Percentiles rank a stretch among this genome's conserved stretches.
Evolutionary conservation across 1,139 yeast species (phyloP).

Genomic region (Magnusiomyces fungicola): DNA sequence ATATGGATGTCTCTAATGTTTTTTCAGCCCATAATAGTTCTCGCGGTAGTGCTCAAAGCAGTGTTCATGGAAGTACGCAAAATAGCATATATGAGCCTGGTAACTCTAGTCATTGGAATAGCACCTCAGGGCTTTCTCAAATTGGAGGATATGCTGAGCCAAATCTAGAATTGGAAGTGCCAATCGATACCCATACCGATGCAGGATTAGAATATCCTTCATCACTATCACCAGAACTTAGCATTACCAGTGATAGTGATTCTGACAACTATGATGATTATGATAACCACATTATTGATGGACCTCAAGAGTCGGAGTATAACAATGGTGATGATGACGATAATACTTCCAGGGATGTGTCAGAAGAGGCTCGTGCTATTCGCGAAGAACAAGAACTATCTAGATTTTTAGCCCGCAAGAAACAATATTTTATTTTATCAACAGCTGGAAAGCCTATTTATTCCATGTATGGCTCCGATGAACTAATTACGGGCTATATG

Average conservation of each 20-base stretch:
- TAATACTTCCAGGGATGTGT: conserved; percentile 14
- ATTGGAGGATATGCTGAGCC: neutral
- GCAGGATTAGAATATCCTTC: conserved; percentile 2
- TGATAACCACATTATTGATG: neutral
- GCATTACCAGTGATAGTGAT: neutral
- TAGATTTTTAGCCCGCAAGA: conserved; percentile 42
- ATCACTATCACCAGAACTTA: conserved; percentile 4
- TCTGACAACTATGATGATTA: neutral
- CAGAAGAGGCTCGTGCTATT: conserved; percentile 11
- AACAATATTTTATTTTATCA: conserved; percentile 78
- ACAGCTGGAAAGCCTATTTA: conserved; percentile 92
- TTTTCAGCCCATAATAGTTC: no score
- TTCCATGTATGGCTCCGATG: conserved; percentile 71
- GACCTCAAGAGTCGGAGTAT: conserved; percentile 3
- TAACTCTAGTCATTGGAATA: neutral
- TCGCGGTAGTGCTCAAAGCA: no score
- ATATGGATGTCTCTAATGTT: conserved; percentile 1
- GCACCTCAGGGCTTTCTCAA: neutral
- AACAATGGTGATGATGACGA: conserved; percentile 3
- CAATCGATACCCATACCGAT: conserved; percentile 1
- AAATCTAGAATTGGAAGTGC: neutral
- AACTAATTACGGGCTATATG: conserved; percentile 62
- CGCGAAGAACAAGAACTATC: conserved; percentile 22
- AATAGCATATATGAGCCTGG: no score
- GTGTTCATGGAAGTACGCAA: no score